Evolutionary conservation across 2,329 filamentous ascomycete genomes (phyloP), one percentile per base, ranked within the genome.

Genomic region (Pseudogymnoascus sp.): DNA sequence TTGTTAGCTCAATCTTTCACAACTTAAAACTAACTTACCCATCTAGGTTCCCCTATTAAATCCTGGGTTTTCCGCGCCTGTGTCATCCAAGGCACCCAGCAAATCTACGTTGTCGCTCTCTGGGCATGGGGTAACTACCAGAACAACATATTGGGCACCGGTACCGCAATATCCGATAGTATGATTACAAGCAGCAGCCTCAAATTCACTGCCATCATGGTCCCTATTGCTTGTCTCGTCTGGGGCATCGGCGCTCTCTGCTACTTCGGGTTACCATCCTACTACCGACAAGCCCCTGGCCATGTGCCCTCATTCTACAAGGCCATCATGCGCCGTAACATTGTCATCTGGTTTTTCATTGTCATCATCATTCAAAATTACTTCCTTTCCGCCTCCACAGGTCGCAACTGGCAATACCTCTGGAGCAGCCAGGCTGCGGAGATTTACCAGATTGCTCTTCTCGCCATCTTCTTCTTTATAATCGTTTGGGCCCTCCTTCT

Each of bases 31-130:
- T 52, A 30, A 52, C n/a, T 52, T 52, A 10, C n/a, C 0, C 1
- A 26, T 30, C n/a, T 30, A 52, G 45, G 55, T 19, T 78, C 80
- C 2, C 82, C 83, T 5, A 79, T 85, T 41, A 83, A 81, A 67
- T 76, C 81, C 34, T 86, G 83, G 83, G 82, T 84, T n/a, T 84
- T 82, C 72, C 79, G 84, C 60, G 84, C 84, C 13, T 84, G 83
- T 66, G 70, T 82, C 10, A 84, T 88, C 58, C 82, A 86, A 68
- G 84, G 84, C 39, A 83, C 82, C 5, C 84, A 86, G 66, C 84
- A 87, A 67, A 74, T 84, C 63, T 88, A 86, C 69, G 77, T 85
- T 57, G 79, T 83, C 21, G 80, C 77, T 5, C 75, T 88, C 10
- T 88, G 83, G 83, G 86, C 82, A 68, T 87, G 84, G 84, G 84